Percentiles rank a stretch among this genome's conserved stretches.
Conservation (phyloP, 768 basidiomycete species). For the Sarcodon sp. region DNA sequence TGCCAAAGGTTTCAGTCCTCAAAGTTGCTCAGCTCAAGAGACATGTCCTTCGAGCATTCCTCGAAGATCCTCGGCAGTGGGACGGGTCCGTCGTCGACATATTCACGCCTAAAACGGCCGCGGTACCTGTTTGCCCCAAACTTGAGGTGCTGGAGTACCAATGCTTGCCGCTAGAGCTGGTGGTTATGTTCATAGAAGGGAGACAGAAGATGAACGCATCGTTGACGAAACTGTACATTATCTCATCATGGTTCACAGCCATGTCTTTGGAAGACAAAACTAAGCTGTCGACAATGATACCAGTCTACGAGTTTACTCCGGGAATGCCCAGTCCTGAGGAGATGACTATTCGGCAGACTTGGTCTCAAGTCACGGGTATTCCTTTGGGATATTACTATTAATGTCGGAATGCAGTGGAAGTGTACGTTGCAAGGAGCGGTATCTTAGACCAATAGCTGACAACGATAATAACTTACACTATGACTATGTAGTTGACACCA, state of each 20-base stretch:
- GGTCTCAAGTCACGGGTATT: background rate
- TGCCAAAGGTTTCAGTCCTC: slow-evolving; percentile 32
- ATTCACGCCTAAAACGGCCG: slow-evolving; percentile 3
- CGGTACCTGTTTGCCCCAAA: slow-evolving; percentile 26
- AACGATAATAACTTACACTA: too few relatives aligned
- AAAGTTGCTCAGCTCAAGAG: slow-evolving; percentile 16
- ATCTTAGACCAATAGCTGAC: too few relatives aligned
- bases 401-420: background rate
- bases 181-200: slow-evolving; percentile 22
- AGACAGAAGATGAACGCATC: slow-evolving; percentile 30
- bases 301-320: slow-evolving; percentile 16
- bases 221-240: slow-evolving; percentile 36
- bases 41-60: slow-evolving; percentile 34
- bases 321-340: slow-evolving; percentile 37
- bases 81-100: slow-evolving; percentile 3
- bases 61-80: slow-evolving; percentile 21
- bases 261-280: slow-evolving; percentile 13
- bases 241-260: slow-evolving; percentile 15
- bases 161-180: slow-evolving; percentile 11
- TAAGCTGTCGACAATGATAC: slow-evolving; percentile 12
- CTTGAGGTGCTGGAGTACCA: slow-evolving; percentile 33
- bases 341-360: slow-evolving; percentile 4
- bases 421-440: too few relatives aligned
- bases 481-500: too few relatives aligned
- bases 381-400: background rate